Percentiles rank a stretch among this genome's conserved stretches.
These are phyloP conservation scores for Venturia nashicola DNA, from an alignment of 2,329 filamentous ascomycete genomes.

Conservation along the genomic window DNA sequence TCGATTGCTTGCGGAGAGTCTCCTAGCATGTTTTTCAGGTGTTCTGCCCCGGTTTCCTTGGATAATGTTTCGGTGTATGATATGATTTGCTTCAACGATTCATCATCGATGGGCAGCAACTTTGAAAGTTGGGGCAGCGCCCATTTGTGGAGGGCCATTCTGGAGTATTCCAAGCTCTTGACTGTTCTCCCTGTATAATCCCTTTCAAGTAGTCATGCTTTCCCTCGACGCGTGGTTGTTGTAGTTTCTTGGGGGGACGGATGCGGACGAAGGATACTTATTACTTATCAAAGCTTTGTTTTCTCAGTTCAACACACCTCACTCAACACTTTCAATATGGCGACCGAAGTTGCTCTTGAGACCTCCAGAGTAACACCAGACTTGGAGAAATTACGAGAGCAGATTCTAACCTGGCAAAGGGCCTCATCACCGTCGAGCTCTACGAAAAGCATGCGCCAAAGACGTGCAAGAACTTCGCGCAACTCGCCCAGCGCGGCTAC, in stretches of 20 bases:
- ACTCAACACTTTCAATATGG: conserved; percentile 38
- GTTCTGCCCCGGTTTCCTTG: conserved; percentile 64
- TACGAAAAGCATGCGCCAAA: conserved; percentile 82
- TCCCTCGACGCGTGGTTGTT: background rate
- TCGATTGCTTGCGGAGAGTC: conserved; percentile 65
- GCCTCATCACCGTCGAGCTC: conserved; percentile 74
- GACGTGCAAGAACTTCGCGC: conserved; percentile 78
- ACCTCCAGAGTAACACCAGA: conserved; percentile 60
- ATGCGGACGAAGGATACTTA: background rate
- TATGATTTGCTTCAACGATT: conserved; percentile 72
- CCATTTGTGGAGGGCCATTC: conserved; percentile 8
- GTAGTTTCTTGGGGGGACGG: background rate
- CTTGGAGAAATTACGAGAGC: background rate
- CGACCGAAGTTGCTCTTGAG: conserved; percentile 67
- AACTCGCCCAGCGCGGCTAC: conserved; percentile 71
- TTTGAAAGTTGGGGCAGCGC: conserved; percentile 23
- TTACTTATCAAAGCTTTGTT: background rate
- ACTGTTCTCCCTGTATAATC: background rate
- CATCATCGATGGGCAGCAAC: conserved; percentile 73
- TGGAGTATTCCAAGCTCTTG: background rate
- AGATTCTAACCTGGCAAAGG: conserved; percentile 37
- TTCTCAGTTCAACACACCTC: background rate
- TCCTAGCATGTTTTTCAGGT: conserved; percentile 79
- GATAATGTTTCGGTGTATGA: conserved; percentile 69
- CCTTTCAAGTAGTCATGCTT: background rate